These are phyloP conservation scores for Diplodia scrobiculata DNA, from an alignment of 2,329 filamentous ascomycete species.

Conservation along the genomic window DNA sequence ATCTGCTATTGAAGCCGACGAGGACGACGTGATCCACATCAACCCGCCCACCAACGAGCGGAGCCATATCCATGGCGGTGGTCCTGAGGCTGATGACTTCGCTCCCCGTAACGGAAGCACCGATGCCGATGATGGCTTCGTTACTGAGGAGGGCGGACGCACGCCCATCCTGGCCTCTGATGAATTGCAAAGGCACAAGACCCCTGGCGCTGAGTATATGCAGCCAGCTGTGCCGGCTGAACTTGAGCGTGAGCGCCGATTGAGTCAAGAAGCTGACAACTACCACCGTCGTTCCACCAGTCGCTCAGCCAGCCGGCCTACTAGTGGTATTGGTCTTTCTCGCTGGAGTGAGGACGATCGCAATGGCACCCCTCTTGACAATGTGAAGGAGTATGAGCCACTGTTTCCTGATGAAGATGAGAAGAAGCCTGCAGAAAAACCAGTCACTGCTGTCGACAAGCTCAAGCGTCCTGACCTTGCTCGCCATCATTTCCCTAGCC, in stretches of 20 bases:
- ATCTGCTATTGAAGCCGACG: conserved; percentile 46
- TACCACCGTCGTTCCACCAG: conserved; percentile 47
- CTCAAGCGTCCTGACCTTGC: conserved; percentile 57
- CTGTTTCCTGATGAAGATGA: conserved; percentile 79
- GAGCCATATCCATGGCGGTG: conserved; percentile 51
- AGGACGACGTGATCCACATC: conserved; percentile 71
- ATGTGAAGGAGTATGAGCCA: conserved; percentile 92
- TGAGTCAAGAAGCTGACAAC: conserved; percentile 56
- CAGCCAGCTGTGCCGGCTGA: conserved; percentile 81
- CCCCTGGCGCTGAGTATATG: conserved; percentile 64
- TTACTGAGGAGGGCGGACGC: conserved; percentile 64
- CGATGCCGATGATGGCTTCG: conserved; percentile 52
- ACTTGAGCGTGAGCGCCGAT: conserved; percentile 55
- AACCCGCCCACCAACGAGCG: conserved; percentile 62
- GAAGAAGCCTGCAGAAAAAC: conserved; percentile 57
- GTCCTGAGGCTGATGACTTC: conserved; percentile 56
- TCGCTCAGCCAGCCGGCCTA: conserved; percentile 46
- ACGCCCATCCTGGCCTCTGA: conserved; percentile 87
- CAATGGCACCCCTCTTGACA: conserved; percentile 69
- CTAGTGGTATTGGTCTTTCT: conserved; percentile 49
- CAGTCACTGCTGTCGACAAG: conserved; percentile 56
- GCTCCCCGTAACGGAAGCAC: conserved; percentile 51
- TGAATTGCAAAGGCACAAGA: conserved; percentile 71
- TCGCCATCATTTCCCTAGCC: conserved; percentile 77
- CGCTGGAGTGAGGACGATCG: conserved; percentile 60